Evolutionary conservation across 2,329 filamentous ascomycete genomes (phyloP), one percentile per base, ranked within the genome.

Genomic region (Bimuria novae-zelandiae): DNA sequence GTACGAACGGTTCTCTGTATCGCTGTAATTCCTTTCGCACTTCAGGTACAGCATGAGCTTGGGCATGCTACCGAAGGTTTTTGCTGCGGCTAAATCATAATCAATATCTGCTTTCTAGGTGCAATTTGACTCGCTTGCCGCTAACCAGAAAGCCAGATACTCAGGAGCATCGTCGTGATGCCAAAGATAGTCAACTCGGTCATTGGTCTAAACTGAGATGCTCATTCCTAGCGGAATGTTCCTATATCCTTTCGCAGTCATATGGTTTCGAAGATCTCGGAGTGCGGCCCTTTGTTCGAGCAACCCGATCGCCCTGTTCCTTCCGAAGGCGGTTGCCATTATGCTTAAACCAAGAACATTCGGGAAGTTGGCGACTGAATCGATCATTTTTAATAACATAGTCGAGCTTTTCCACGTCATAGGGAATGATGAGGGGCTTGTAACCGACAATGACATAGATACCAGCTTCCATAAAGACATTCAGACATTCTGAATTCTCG

Each of bases 281-380:
- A 33, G n/a, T 2, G 42, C 35, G 6, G 50, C 50, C 35, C 25
- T 36, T 8, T 17, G 23, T 23, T n/a, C 32, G 4, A 16, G 22
- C 22, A 42, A 2, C 11, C 16, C 12, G 39, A 12, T 33, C 4
- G 22, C 2, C 29, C 3, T 8, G 27, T 12, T n/a, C 19, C 12
- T 7, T 29, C 39, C 2, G 16, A n/a, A n/a, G n/a, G n/a, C n/a
- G n/a, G n/a, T n/a, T n/a, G n/a, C 14, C 3, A 17, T 17, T 11
- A 47, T 23, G 7, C 17, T 19, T n/a, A 52, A 33, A 21, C 42
- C 41, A 14, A 46, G 49, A 17, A 41, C 5, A 21, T 52, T 52
- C 14, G 30, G n/a, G 21, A 27, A 46, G 8, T 39, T 33, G 10
- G 33, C 49, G 8, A 46, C 7, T 2, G 30, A 30, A 21, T 40